These are phyloP conservation scores for Gossypioides kirkii DNA, from an alignment of 345 rosid species.

Conservation along the genomic window DNA sequence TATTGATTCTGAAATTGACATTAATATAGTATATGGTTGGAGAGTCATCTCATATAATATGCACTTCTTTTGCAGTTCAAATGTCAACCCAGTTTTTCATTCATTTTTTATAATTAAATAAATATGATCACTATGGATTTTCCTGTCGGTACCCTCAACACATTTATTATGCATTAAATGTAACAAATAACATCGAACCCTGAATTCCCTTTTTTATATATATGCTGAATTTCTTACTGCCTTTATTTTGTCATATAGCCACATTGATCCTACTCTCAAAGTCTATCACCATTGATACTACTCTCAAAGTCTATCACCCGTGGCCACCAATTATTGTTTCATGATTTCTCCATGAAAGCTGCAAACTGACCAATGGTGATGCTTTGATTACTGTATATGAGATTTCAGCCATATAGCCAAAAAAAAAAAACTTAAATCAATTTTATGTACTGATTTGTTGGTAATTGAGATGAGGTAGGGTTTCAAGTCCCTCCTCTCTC, in stretches of 20 bases:
- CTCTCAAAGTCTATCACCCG: neutral
- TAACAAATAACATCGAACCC: no score
- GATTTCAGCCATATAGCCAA: neutral
- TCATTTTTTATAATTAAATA: neutral
- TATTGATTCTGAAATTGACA: neutral
- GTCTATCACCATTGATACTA: neutral
- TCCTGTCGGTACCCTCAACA: no score
- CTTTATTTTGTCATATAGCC: neutral
- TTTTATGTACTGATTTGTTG: neutral
- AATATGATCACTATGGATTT: neutral
- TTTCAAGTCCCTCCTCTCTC: neutral
- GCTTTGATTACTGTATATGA: neutral
- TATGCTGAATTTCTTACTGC: neutral
- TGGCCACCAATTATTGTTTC: neutral
- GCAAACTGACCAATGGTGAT: neutral
- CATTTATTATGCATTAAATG: no score
- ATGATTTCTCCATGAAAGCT: conserved; percentile 1
- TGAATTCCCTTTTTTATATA: no score
- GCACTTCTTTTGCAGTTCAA: neutral
- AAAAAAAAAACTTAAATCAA: neutral
- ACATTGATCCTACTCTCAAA: neutral
- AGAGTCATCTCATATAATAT: neutral
- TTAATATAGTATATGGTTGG: neutral
- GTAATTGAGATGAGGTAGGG: neutral
- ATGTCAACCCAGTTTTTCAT: conserved; percentile 3